Evolutionary conservation across 495 filamentous ascomycete genomes (phyloP), one percentile per base, ranked within the genome.

Genomic region (Hypoxylon crocopeplum): DNA sequence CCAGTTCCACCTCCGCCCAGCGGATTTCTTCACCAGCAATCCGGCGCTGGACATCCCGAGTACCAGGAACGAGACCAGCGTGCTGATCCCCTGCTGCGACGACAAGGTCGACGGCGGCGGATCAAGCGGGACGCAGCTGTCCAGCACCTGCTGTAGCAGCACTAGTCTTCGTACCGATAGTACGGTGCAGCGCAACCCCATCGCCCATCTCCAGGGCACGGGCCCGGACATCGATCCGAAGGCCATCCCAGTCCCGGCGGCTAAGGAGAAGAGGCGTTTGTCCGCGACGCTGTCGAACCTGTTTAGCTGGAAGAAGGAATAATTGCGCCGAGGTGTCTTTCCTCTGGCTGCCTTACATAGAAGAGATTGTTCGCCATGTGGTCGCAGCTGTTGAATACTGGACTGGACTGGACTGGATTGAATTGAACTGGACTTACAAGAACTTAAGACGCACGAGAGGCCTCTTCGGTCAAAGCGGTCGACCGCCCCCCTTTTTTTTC

Each of bases 21-120:
- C 76, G 15, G 81, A 84, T 64, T 84, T 84, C 72, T 84, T 84
- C 64, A 75, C 70, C 12, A 67, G 66, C 53, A 84, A 83, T 52
- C 81, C 81, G 25, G 78, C 81, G 8, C 75, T 83, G 41, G 81
- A 84, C 61, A 77, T 83, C 8, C 81, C 81, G 13, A 63, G 75
- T 0, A 75, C 56, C 29, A 79, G 79, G 70, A 86, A 87, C 61
- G 66, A 69, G 40, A 72, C 80, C 10, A 84, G 80, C 10, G 69
- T 80, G 15, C 68, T 86, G 5, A 75, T 78, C 0, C 67, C 76
- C 2, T 67, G 64, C 32, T 63, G 58, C 34, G 54, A 58, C 21
- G 46, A 33, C 7, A 48, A 48, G 29, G 41, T 12, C 7, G 13
- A 5, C 15, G 30, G 39, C 13, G 27, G 30, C 25, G 33, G 46